Conservation (phyloP, 331 rosid species). For the Saraca asoca region DNA sequence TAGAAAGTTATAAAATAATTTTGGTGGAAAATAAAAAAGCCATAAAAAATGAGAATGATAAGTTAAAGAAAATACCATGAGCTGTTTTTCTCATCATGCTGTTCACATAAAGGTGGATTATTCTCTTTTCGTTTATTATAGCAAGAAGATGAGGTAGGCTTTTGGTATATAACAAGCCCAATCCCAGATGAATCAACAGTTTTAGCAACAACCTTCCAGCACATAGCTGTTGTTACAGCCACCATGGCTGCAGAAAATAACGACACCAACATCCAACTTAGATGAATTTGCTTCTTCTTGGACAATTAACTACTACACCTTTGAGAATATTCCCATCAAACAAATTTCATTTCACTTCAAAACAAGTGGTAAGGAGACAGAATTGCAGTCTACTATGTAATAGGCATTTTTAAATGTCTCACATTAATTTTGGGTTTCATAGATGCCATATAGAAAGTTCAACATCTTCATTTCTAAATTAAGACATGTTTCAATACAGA, state of each 20-base stretch:
- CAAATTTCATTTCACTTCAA: background rate
- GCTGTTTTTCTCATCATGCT: constrained; percentile 50
- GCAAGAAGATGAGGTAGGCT: constrained; percentile 75
- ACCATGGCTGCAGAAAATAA: constrained; percentile 72
- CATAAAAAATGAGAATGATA: background rate
- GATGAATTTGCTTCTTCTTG: constrained; percentile 19
- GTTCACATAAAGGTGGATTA: constrained; percentile 67
- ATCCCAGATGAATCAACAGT: constrained; percentile 68
- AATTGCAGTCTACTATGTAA: constrained; percentile 13
- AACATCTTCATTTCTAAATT: background rate
- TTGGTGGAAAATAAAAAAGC: background rate
- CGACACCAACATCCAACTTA: constrained; percentile 18
- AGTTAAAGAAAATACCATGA: constrained; percentile 66
- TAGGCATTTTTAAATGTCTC: background rate
- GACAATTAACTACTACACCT: background rate
- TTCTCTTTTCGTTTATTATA: constrained; percentile 55
- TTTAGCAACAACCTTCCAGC: constrained; percentile 84
- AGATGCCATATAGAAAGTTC: background rate
- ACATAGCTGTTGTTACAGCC: constrained; percentile 66
- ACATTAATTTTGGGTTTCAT: too few species aligned
- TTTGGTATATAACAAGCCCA: constrained; percentile 91
- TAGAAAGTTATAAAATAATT: background rate
- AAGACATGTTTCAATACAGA: background rate
- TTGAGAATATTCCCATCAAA: background rate
- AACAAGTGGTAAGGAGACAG: constrained; percentile 1